Evolutionary conservation across 805 yeast species (phyloP).

Genomic region (Zygotorulaspora florentina): DNA sequence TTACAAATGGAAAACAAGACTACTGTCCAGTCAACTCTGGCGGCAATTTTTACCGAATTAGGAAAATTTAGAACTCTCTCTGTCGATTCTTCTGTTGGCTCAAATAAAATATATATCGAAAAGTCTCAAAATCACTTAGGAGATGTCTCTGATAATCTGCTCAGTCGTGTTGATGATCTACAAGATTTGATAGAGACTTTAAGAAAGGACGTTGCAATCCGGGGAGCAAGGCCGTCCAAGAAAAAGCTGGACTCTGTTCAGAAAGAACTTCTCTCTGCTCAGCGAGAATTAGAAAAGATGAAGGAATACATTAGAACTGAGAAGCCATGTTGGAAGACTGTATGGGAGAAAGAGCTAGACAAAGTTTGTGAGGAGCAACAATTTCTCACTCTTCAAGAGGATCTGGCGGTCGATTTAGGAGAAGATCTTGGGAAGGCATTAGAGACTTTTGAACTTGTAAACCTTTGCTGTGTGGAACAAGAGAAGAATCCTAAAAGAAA

Average conservation of each 20-base stretch:
- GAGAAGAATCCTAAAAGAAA: constrained; percentile 50
- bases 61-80: constrained; percentile 49
- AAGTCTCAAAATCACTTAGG: constrained; percentile 69
- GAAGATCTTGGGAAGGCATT: constrained; percentile 77
- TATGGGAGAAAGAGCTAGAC: constrained; percentile 89
- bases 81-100: constrained; percentile 33
- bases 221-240: constrained; percentile 79
- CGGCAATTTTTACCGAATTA: constrained; percentile 43
- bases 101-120: constrained; percentile 60
- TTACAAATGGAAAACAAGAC: constrained; percentile 45
- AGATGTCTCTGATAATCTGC: constrained; percentile 65
- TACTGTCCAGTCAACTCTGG: constrained; percentile 41
- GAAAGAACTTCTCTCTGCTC: constrained; percentile 61
- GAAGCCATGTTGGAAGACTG: constrained; percentile 79
- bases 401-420: constrained; percentile 67
- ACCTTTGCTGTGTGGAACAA: constrained; percentile 76
- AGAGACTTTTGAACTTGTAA: constrained; percentile 79
- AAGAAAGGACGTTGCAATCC: constrained; percentile 83
- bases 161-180: constrained; percentile 81
- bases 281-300: constrained; percentile 48
- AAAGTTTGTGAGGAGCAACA: constrained; percentile 93
- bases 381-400: constrained; percentile 85
- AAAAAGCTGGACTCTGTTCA: constrained; percentile 65
- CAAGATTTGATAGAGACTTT: constrained; percentile 89
- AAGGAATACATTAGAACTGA: constrained; percentile 61